Evolutionary conservation across 306 rosid species (phyloP).

Genomic region (Boehmeria nivea): DNA sequence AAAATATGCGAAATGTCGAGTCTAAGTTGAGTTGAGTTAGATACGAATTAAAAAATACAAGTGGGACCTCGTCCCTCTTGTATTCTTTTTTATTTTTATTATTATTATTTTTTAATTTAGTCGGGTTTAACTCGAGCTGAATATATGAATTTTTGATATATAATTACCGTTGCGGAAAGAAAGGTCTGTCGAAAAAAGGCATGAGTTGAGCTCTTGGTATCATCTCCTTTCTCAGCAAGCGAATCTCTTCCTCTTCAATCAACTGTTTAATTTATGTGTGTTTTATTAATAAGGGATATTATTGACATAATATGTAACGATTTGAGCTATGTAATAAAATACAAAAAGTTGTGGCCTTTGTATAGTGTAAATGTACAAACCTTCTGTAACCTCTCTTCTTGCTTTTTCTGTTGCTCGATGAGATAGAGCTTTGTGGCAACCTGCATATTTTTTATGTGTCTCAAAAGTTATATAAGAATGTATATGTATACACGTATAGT

Average conservation of each 20-base stretch:
- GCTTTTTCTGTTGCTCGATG: slow-evolving; percentile 61
- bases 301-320: neutral
- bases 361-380: slow-evolving; percentile 36
- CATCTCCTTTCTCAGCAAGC: slow-evolving; percentile 88
- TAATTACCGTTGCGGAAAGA: slow-evolving; percentile 75
- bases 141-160: too few species aligned
- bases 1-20: too few species aligned
- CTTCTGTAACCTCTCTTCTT: slow-evolving; percentile 62
- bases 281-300: neutral
- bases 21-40: too few species aligned
- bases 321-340: neutral
- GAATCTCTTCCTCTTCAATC: slow-evolving; percentile 91
- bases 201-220: slow-evolving; percentile 91
- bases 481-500: too few species aligned
- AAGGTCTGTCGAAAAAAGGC: slow-evolving; percentile 92
- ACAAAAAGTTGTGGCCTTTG: too few species aligned
- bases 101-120: neutral
- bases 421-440: slow-evolving; percentile 65
- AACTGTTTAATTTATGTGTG: slow-evolving; percentile 33
- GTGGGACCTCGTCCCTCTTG: too few species aligned
- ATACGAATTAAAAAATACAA: too few species aligned
- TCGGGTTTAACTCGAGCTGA: too few species aligned
- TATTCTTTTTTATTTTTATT: accelerated
- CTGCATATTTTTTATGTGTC: slow-evolving; percentile 23
- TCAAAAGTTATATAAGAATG: too few species aligned